These are phyloP conservation scores for Salicornia ramosissima DNA, from an alignment of 148 eudicot species.

Conservation along the genomic window DNA sequence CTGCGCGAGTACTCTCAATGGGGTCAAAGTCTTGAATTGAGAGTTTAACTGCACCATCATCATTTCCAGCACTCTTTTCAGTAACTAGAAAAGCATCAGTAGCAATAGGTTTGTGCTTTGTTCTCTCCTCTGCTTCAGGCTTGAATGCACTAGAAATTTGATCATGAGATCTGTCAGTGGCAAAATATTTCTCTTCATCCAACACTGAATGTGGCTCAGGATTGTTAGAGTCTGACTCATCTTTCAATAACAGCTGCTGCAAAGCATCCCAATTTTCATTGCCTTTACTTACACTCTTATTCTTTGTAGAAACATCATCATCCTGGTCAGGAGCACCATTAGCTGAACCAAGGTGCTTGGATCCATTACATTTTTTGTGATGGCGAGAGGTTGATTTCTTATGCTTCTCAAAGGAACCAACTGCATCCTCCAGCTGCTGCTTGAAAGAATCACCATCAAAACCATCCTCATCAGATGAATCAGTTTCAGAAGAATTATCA, in stretches of 20 bases:
- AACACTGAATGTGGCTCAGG: conserved; percentile 24
- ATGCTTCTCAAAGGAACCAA: conserved; percentile 48
- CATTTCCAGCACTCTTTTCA: conserved; percentile 33
- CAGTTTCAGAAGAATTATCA: conserved; percentile 36
- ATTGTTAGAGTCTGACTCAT: conserved; percentile 35
- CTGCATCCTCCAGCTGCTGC: conserved; percentile 63
- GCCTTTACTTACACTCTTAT: conserved; percentile 33
- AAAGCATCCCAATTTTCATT: conserved; percentile 70
- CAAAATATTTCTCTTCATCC: conserved; percentile 28
- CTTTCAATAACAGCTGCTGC: conserved; percentile 63
- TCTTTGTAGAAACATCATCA: conserved; percentile 20
- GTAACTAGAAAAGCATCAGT: conserved; percentile 46
- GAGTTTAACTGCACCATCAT: conserved; percentile 16
- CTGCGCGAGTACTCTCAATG: conserved; percentile 30
- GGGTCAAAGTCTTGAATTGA: conserved; percentile 36
- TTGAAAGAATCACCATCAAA: conserved; percentile 42
- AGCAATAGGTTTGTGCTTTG: conserved; percentile 32
- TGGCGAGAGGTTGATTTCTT: conserved; percentile 38
- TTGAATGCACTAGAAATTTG: conserved; percentile 27
- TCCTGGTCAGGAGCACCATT: conserved; percentile 29
- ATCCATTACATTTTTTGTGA: conserved; percentile 34
- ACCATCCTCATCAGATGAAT: conserved; percentile 54
- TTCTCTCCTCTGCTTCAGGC: conserved; percentile 28
- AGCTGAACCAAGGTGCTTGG: conserved; percentile 27
- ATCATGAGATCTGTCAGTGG: conserved; percentile 25